phyloP scores from a whole-genome alignment of 306 rosid genomes.

The Purshia tridentata region DNA sequence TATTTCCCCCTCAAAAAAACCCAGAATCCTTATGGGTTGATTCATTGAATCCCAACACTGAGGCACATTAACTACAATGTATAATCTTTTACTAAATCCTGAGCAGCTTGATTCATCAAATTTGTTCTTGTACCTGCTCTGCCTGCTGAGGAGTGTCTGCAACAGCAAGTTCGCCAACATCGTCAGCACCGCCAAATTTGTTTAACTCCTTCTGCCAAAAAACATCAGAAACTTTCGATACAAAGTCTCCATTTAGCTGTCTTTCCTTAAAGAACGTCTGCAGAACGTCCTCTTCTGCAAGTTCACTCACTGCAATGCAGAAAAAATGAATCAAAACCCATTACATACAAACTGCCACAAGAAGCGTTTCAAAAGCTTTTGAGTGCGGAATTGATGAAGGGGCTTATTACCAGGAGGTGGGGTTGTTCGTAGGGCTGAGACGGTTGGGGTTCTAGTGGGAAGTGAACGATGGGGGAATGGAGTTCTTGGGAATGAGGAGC shows the following conservation, averaged over 20 bases:
- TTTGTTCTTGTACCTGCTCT: constrained; percentile 40
- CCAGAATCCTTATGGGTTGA: background rate
- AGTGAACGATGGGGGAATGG: constrained; percentile 38
- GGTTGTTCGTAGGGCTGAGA: constrained; percentile 40
- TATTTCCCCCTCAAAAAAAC: background rate
- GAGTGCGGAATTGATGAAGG: background rate
- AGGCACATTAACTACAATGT: background rate
- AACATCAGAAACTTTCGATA: constrained; percentile 75
- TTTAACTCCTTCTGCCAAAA: constrained; percentile 58
- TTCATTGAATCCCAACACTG: background rate
- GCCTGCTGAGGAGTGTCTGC: constrained; percentile 34
- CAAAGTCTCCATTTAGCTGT: constrained; percentile 65
- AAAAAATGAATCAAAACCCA: background rate
- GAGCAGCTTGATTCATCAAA: background rate
- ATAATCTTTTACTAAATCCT: background rate
- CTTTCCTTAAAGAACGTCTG: constrained; percentile 73
- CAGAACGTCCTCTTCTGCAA: constrained; percentile 64
- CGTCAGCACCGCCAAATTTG: constrained; percentile 37
- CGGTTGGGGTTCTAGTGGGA: constrained; percentile 20
- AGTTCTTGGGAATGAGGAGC: constrained; percentile 40
- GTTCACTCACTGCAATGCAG: constrained; percentile 44
- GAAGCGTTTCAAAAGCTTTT: background rate
- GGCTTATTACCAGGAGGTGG: constrained; percentile 44
- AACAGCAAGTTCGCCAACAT: constrained; percentile 24
- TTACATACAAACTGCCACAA: background rate